These are phyloP conservation scores for Vitis amurensis DNA, from an alignment of 164 flowering plant genomes.

Conservation along the genomic window DNA sequence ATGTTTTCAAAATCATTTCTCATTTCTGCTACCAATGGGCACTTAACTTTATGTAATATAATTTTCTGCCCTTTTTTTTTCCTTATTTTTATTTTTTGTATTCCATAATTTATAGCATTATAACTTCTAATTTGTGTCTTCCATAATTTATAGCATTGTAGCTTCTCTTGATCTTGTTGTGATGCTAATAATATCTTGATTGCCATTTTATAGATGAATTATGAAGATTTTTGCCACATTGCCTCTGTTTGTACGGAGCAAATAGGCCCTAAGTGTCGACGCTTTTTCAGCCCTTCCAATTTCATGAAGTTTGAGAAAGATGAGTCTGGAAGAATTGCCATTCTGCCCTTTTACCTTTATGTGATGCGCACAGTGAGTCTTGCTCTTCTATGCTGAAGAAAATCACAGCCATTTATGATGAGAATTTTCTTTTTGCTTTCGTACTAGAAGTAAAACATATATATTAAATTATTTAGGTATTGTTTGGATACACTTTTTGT, in stretches of 20 bases:
- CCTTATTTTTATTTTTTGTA: not conserved
- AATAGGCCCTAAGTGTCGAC: conserved; percentile 93
- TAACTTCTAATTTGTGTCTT: not conserved
- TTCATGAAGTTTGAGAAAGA: conserved; percentile 99
- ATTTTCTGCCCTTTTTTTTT: too few species aligned
- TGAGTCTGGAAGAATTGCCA: conserved; percentile 93
- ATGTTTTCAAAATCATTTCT: too few species aligned
- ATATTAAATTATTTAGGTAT: too few species aligned
- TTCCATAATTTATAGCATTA: not conserved
- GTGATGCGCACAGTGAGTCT: conserved; percentile 94
- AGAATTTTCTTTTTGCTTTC: too few species aligned
- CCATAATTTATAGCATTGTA: not conserved
- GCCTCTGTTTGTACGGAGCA: conserved; percentile 97
- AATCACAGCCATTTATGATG: not conserved
- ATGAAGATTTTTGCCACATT: conserved; percentile 99
- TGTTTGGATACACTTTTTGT: too few species aligned
- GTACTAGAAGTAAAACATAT: too few species aligned
- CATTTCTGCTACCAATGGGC: too few species aligned
- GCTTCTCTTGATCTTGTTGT: not conserved
- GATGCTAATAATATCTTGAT: not conserved
- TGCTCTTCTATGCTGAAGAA: not conserved
- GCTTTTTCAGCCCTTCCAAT: conserved; percentile 97
- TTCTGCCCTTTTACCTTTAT: conserved; percentile 92
- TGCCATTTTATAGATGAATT: conserved; percentile 76
- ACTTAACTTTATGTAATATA: too few species aligned